phyloP scores from a whole-genome alignment of 2,329 filamentous ascomycete species.

The Aspergillus proliferans region DNA sequence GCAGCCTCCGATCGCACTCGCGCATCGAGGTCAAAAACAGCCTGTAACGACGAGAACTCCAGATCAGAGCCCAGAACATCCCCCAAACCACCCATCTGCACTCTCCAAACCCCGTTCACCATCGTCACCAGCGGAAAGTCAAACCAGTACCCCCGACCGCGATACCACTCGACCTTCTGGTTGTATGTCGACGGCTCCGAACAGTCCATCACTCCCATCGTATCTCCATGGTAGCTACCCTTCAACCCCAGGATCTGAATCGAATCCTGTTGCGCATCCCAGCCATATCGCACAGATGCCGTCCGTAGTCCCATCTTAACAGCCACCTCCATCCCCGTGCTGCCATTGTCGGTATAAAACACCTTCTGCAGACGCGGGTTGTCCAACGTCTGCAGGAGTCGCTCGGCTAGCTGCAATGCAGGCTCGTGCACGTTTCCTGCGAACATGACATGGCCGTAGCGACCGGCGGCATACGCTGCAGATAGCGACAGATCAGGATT shows the following conservation, averaged over 20 bases:
- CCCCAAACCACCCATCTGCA: constrained; percentile 51
- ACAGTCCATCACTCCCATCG: constrained; percentile 81
- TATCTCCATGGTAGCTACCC: constrained; percentile 81
- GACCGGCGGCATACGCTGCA: constrained; percentile 72
- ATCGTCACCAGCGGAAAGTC: constrained; percentile 69
- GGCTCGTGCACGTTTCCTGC: constrained; percentile 73
- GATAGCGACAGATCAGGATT: constrained; percentile 66
- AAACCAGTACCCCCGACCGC: constrained; percentile 72
- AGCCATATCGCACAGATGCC: constrained; percentile 59
- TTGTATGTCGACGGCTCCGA: constrained; percentile 73
- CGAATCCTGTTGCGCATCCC: constrained; percentile 51
- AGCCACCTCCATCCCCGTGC: constrained; percentile 76
- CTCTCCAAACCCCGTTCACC: constrained; percentile 58
- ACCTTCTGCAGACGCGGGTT: constrained; percentile 64
- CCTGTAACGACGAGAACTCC: constrained; percentile 45
- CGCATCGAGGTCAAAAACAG: constrained; percentile 55
- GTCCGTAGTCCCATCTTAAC: constrained; percentile 79
- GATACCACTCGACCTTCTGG: constrained; percentile 80
- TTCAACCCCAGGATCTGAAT: constrained; percentile 68
- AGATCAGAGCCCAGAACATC: constrained; percentile 37
- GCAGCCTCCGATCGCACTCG: constrained; percentile 44
- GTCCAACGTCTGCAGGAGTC: constrained; percentile 52
- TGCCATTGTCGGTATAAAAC: constrained; percentile 80
- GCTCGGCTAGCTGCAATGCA: constrained; percentile 62
- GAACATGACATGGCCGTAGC: constrained; percentile 87